Evolutionary conservation across 148 eudicot species (phyloP).

Genomic region (Euryodendron excelsum): DNA sequence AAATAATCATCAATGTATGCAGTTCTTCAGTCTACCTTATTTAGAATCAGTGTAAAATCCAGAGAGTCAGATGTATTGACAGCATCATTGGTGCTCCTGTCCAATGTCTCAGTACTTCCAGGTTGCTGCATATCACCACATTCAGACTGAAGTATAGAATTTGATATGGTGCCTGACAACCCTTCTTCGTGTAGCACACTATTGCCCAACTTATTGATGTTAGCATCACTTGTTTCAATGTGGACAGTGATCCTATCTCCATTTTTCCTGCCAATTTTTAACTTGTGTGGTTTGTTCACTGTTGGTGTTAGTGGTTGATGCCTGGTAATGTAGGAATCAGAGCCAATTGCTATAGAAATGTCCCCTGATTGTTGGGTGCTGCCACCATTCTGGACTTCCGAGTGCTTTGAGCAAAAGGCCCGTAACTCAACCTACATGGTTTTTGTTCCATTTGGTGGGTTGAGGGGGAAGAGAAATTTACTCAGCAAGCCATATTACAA

Average conservation of each 20-base stretch:
- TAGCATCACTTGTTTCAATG: conserved; percentile 29
- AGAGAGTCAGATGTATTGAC: conserved; percentile 29
- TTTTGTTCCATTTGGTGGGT: not conserved
- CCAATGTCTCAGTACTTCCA: conserved; percentile 21
- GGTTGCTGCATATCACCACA: conserved; percentile 33
- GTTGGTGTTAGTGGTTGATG: conserved; percentile 20
- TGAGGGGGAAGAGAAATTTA: not conserved
- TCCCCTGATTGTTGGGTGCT: conserved; percentile 30
- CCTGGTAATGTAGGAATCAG: conserved; percentile 31
- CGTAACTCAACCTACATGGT: conserved; percentile 74
- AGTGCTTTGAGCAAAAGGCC: conserved; percentile 86
- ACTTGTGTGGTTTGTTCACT: conserved; percentile 40
- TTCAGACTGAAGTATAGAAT: conserved; percentile 33
- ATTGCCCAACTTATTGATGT: conserved; percentile 31
- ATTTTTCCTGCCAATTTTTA: conserved; percentile 49
- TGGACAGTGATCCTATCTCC: conserved; percentile 48
- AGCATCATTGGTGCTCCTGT: conserved; percentile 30
- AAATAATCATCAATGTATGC: not conserved
- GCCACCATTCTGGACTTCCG: conserved; percentile 36
- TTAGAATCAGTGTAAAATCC: conserved; percentile 49
- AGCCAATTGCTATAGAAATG: conserved; percentile 20
- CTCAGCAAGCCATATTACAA: not conserved
- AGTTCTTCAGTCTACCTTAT: conserved; percentile 51
- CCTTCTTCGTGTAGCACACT: conserved; percentile 24
- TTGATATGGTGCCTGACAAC: conserved; percentile 25